Evolutionary conservation across 2,329 filamentous ascomycete genomes (phyloP).

Genomic region (Paecilomyces niveus): DNA sequence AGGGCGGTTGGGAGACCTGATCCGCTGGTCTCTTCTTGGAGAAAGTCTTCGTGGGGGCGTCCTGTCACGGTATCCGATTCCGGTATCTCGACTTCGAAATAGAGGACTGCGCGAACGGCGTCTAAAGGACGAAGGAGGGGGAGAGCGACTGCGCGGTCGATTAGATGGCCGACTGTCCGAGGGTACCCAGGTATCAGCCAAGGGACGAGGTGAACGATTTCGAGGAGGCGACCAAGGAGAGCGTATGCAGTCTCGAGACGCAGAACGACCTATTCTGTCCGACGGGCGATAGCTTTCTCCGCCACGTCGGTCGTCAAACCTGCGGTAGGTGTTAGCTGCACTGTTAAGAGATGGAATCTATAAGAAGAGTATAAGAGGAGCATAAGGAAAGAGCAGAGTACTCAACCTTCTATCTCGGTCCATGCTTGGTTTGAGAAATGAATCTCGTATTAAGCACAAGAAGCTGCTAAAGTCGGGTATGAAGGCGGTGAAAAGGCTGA

Average conservation of each 20-base stretch:
- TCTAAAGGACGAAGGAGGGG: constrained; percentile 23
- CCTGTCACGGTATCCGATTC: constrained; percentile 24
- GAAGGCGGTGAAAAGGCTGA: neutral
- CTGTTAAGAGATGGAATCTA: neutral
- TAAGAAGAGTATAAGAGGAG: too few species aligned
- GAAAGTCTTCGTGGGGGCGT: constrained; percentile 33
- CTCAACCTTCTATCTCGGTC: constrained; percentile 38
- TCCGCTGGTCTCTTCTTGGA: constrained; percentile 31
- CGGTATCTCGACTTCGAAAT: constrained; percentile 28
- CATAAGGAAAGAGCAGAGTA: neutral
- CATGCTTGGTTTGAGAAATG: neutral
- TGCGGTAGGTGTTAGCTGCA: constrained; percentile 11
- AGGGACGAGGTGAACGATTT: constrained; percentile 29
- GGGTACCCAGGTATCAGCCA: constrained; percentile 38
- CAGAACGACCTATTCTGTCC: constrained; percentile 23
- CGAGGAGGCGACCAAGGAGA: constrained; percentile 30
- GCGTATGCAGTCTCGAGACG: constrained; percentile 29
- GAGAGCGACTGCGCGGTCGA: constrained; percentile 37
- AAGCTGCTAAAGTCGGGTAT: neutral
- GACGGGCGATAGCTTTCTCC: constrained; percentile 38
- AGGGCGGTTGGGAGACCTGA: constrained; percentile 28
- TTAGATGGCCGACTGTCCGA: constrained; percentile 24
- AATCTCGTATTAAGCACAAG: neutral
- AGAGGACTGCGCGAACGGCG: constrained; percentile 37
- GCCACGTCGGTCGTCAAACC: constrained; percentile 35